These are phyloP conservation scores for Domatiomyces catenatus DNA, from an alignment of 2,329 filamentous ascomycete species.

Conservation along the genomic window DNA sequence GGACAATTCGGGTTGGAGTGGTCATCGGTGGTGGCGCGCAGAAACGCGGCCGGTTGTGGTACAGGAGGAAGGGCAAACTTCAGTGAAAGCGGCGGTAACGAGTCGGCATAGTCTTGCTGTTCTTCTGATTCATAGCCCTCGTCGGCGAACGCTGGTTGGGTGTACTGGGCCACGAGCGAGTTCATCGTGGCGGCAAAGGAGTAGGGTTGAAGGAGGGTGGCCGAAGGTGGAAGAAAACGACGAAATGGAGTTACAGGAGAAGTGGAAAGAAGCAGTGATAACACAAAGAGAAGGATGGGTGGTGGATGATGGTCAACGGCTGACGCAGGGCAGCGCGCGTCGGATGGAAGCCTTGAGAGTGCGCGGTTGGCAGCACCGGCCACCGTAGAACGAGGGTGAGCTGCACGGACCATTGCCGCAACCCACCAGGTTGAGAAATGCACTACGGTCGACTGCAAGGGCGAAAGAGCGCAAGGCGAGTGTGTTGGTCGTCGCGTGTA, in stretches of 20 bases:
- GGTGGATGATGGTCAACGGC: background rate
- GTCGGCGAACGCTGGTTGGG: conserved; percentile 57
- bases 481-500: too few species aligned
- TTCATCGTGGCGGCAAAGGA: conserved; percentile 48
- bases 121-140: conserved; percentile 59
- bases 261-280: background rate
- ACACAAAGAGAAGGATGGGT: background rate
- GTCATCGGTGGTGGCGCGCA: conserved; percentile 94
- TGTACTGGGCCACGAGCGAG: conserved; percentile 82
- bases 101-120: conserved; percentile 52
- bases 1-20: conserved; percentile 90
- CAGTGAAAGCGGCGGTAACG: conserved; percentile 62
- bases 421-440: too few species aligned
- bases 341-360: background rate
- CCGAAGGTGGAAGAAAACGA: background rate
- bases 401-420: too few species aligned
- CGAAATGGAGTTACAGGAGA: background rate
- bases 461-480: too few species aligned
- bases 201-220: background rate
- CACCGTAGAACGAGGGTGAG: background rate
- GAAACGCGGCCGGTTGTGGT: conserved; percentile 71
- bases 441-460: too few species aligned
- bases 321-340: background rate
- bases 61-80: conserved; percentile 93
- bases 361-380: background rate